These are phyloP conservation scores for Sphagnum fallax DNA, from an alignment of 228 moss, liverwort and hornwort species.

Conservation along the genomic window DNA sequence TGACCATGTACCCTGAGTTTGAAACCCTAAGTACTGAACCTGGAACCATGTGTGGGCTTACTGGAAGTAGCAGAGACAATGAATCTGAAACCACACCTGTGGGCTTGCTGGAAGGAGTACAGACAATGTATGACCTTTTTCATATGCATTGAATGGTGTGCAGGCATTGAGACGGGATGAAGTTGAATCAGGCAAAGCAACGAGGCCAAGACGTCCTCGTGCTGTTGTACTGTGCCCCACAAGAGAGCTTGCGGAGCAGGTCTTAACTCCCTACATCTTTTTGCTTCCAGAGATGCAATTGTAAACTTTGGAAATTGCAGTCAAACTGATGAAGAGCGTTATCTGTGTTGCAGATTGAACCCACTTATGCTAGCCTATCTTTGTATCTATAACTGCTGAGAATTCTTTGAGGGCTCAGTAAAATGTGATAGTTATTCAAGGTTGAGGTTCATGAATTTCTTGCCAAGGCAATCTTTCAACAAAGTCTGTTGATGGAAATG, in stretches of 20 bases:
- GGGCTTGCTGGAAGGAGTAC: too few relatives aligned
- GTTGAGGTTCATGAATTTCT: neutral
- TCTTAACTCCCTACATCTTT: constrained; percentile 7
- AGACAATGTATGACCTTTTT: too few relatives aligned
- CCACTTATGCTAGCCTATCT: too few relatives aligned
- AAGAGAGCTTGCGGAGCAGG: constrained; percentile 97
- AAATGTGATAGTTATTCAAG: neutral
- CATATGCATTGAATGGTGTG: neutral
- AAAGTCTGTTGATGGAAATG: neutral
- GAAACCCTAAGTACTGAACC: neutral
- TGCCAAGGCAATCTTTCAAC: neutral
- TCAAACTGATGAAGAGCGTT: too few relatives aligned
- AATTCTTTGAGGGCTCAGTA: too few relatives aligned
- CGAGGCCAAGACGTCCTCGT: constrained; percentile 73
- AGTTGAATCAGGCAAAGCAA: constrained; percentile 66
- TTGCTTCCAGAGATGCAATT: too few relatives aligned
- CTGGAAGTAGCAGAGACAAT: neutral
- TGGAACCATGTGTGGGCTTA: neutral
- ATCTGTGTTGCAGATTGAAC: too few relatives aligned
- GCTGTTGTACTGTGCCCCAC: constrained; percentile 94
- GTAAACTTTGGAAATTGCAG: too few relatives aligned
- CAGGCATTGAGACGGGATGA: constrained; percentile 90
- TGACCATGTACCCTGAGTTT: too few relatives aligned
- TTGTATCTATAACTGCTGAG: too few relatives aligned
- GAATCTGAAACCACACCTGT: too few relatives aligned